Evolutionary conservation across 768 basidiomycete species (phyloP), one percentile per base, ranked within the genome.

Genomic region (Trametes maxima): DNA sequence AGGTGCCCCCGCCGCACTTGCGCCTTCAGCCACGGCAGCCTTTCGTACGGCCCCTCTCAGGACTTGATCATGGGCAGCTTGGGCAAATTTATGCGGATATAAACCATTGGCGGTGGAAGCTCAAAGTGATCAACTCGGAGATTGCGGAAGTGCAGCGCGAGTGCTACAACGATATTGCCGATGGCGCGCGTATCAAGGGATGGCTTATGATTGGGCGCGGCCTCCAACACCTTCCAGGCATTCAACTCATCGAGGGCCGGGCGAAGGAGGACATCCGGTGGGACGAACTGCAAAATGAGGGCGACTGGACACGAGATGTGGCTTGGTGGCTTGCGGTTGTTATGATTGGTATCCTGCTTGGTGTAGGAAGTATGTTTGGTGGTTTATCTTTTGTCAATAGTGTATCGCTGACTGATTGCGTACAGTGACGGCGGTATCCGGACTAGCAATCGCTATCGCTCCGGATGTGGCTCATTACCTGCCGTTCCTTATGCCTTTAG

Each of bases 211-310:
- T 90, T 42, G 92, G 92, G 10, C 79, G 83, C 25, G 90, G 89
- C 1, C 71, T 92, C 60, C 73, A 84, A 56, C 81, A 79, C 65
- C 70, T 93, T 25, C 85, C 84, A 33, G 85, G 85, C 2, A 73
- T 88, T 5, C 76, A 89, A 69, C 74, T 88, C 37, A 91, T 94
- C 22, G 87, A 90, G 69, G 92, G 92, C 1, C 76, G 88, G 60
- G 87, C 90, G 14, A 92, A 90, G 72, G 90, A 93, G 68, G 91
- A 93, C 70, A 84, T 94, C 37, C 75, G 88, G 55, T 94, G 91
- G 90, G 85, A 87, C 59, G 85, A 89, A 24, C 74, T 93, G 50
- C 88, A 90, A 72, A 79, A 82, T 62, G 81, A 85, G 70, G 76
- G 82, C 40, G 80, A 75, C 37, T 55, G 70, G 50, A 62, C 82